Evolutionary conservation across 1,139 yeast genomes (phyloP).

Genomic region (Entelexis paramagnoliae): DNA sequence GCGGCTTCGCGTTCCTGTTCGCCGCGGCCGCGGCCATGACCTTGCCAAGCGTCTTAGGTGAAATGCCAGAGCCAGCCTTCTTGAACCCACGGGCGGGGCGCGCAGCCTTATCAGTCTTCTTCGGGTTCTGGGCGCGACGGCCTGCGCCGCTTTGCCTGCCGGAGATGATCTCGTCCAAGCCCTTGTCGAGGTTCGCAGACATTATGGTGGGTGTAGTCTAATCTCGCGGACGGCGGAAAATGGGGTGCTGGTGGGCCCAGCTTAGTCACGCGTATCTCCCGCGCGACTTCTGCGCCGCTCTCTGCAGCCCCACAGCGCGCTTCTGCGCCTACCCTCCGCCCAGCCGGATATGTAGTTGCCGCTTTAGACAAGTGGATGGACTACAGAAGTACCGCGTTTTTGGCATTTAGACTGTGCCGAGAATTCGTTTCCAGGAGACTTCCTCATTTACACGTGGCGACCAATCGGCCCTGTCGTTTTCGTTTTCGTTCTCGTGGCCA

Average conservation of each 20-base stretch:
- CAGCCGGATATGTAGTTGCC: not conserved
- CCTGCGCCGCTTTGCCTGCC: not conserved
- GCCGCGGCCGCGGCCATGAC: slow-evolving; percentile 26
- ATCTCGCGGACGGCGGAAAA: not conserved
- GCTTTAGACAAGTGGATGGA: not conserved
- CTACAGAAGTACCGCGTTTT: no score
- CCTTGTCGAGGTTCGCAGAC: slow-evolving; percentile 59
- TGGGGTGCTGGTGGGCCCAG: not conserved
- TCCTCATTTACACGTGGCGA: no score
- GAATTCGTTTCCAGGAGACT: no score
- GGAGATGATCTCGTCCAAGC: slow-evolving; percentile 84
- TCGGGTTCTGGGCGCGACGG: slow-evolving; percentile 3
- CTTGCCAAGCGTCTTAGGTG: slow-evolving; percentile 20
- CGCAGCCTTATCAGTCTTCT: slow-evolving; percentile 7
- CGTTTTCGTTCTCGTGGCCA: no score
- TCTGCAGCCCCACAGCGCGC: not conserved
- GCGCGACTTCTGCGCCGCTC: not conserved
- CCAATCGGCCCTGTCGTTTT: no score
- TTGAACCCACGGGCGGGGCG: slow-evolving; percentile 20
- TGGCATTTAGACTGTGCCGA: no score
- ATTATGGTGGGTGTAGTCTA: not conserved
- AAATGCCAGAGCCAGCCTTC: slow-evolving; percentile 20
- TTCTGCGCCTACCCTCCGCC: not conserved
- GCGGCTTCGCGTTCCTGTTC: slow-evolving; percentile 14
- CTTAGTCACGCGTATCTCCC: not conserved